Evolutionary conservation across 768 basidiomycete genomes (phyloP), one percentile per base, ranked within the genome.

Genomic region (Mrakia frigida): DNA sequence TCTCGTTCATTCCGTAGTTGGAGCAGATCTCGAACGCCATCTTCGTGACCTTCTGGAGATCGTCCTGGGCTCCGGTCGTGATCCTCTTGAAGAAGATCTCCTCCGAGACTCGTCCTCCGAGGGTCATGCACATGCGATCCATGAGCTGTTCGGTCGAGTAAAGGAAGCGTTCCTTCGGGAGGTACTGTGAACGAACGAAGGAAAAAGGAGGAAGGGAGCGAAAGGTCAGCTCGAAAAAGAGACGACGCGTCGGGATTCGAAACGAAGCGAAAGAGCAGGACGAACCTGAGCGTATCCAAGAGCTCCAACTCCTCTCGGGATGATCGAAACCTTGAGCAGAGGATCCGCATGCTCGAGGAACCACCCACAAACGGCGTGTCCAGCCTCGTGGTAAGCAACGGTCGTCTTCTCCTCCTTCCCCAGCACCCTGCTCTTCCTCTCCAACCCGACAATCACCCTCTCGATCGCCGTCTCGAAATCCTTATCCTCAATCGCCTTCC

Each of bases 391-490:
- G 83, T 98, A 98, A 11, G 97, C 97, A 60, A 98, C 95, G 0
- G 92, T 98, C 85, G 90, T 95, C 90, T 99, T 99, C 87, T 99
- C 97, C 80, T 97, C 94, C 33, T 89, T 87, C 80, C 92, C 94
- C 63, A 99, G 86, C 39, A 98, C 92, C 76, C 95, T 87, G 79
- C 91, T 93, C 88, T 98, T 99, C 82, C 93, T 88, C 87, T 98
- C 97, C 80, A 98, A 85, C 41, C 97, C 97, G 74, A 94, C 96
- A 79, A 98, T 95, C 50, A 99, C 97, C 56, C 97, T 89, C 86
- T 99, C 97, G 79, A 99, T 98, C 13, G 97, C 95, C 65, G 91
- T 93, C 81, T 98, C 96, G 82, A 99, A 99, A 84, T 99, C 92
- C 35, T 86, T 85, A 70, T 94, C 90, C 77, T 88, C 87, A 14